Conservation (phyloP, 768 basidiomycete genomes). For the Boletus huronensis region DNA sequence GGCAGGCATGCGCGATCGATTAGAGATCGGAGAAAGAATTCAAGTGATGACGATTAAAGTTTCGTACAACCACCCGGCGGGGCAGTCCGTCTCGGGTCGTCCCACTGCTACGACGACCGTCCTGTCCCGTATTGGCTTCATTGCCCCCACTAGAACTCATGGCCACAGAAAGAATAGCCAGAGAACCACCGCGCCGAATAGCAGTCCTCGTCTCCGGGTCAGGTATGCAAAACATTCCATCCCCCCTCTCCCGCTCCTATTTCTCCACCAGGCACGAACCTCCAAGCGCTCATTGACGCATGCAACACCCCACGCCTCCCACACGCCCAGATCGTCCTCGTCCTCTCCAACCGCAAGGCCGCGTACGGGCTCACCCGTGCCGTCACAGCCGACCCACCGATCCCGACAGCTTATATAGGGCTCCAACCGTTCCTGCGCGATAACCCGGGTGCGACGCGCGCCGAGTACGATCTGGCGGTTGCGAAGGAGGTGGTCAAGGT, state of each 20-base stretch:
- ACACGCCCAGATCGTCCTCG: conserved; percentile 66
- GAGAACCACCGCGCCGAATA: conserved; percentile 9
- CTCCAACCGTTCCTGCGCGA: conserved; percentile 81
- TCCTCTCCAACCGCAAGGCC: conserved; percentile 88
- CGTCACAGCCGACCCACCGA: conserved; percentile 60
- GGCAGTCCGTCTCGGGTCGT: neutral
- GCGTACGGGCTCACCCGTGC: conserved; percentile 91
- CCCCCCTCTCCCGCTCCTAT: neutral
- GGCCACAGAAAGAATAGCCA: neutral
- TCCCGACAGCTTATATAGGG: conserved; percentile 78
- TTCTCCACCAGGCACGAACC: conserved; percentile 71
- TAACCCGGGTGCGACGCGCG: conserved; percentile 66
- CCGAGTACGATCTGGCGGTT: conserved; percentile 83
- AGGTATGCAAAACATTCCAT: conserved; percentile 35
- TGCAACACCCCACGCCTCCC: conserved; percentile 72
- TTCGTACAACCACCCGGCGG: neutral
- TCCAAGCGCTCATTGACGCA: conserved; percentile 94
- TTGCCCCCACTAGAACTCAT: neutral
- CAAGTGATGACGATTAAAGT: neutral
- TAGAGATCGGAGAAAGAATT: neutral
- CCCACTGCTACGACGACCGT: conserved; percentile 8
- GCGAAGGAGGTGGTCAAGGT: conserved; percentile 61
- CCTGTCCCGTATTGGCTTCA: conserved; percentile 2
- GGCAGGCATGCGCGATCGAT: neutral
- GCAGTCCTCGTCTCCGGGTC: conserved; percentile 60